Base-by-base conservation (phyloP, 768 basidiomycete genomes). In the Boletus barrowsii region DNA sequence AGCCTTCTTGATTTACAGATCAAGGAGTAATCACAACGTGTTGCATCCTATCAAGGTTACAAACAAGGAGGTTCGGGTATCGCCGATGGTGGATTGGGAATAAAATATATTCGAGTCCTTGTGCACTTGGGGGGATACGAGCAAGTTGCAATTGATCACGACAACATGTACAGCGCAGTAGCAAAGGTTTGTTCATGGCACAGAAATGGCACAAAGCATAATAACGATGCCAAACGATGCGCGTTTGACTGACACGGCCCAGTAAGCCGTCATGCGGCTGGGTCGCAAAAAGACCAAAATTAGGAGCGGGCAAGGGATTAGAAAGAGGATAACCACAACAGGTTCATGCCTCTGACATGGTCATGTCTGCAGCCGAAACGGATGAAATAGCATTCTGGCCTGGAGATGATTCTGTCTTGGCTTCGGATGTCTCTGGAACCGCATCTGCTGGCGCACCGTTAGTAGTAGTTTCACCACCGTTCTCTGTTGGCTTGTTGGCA, bases 291-390 rank as follows among this genome's bases (percentile, higher is more conserved):
- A 59, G 51, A 55, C 52, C 61, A 63, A 62, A 53, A 51, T 60
- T 55, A 56, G 39, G 47, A 58, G 20, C 29, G 42, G 42, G 20
- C 32, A 58, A 54, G 49, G 43, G 50, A 46, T 51, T 37, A 56
- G 36, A 55, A 49, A 54, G 18, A 42, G 29, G 36, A 53, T 50
- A 57, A 56, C 47, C 49, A 58, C 26, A 48, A 22, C 47, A 55
- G 49, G 35, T 35, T 61, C 61, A 62, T 57, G 74, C 75, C 44
- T 77, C 78, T 26, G 74, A 69, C 73, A 79, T 69, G n/a, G 73
- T 72, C n/a, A 72, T 52, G 46, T 78, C 77, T 30, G 61, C 76
- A 24, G 64, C 68, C 29, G 64, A 65, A 40, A 65, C 8, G 42
- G 73, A 66, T 18, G 72, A 70, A 42, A 62, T 60, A 13, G 55